Evolutionary conservation across 2,329 filamentous ascomycete genomes (phyloP).

Genomic region (Colletotrichum neosansevieriae): DNA sequence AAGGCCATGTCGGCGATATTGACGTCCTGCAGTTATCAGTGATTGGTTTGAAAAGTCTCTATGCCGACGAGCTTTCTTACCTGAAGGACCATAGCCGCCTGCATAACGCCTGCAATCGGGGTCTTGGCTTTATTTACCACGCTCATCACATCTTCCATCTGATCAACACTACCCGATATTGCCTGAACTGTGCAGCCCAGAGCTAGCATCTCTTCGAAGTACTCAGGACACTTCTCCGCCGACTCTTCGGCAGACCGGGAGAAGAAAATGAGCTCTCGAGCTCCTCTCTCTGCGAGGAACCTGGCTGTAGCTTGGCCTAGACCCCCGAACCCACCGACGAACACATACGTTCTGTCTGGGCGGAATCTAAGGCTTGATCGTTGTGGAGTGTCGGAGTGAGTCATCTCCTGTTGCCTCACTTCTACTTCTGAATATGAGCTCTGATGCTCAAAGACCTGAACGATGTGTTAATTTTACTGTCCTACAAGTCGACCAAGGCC

Average conservation of each 20-base stretch:
- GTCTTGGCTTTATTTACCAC: constrained; percentile 39
- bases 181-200: constrained; percentile 45
- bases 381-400: not conserved
- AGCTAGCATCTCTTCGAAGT: constrained; percentile 41
- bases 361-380: not conserved
- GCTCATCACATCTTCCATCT: constrained; percentile 45
- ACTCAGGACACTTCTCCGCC: not conserved
- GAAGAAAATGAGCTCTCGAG: constrained; percentile 46
- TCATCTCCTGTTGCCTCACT: too few species aligned
- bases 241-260: constrained; percentile 43
- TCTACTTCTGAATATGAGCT: too few species aligned
- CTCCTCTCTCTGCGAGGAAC: constrained; percentile 48
- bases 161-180: constrained; percentile 50
- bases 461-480: constrained; percentile 20
- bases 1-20: constrained; percentile 52
- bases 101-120: constrained; percentile 55
- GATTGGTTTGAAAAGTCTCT: too few species aligned
- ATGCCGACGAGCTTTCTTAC: not conserved
- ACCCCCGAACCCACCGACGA: constrained; percentile 50
- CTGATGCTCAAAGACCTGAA: too few species aligned
- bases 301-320: constrained; percentile 46
- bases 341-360: constrained; percentile 44
- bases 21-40: constrained; percentile 22
- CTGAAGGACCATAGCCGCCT: constrained; percentile 54
- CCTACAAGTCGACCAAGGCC: constrained; percentile 41